phyloP scores from a whole-genome alignment of 139 green algal species.

The Chlamydomonas sphaeroides region DNA sequence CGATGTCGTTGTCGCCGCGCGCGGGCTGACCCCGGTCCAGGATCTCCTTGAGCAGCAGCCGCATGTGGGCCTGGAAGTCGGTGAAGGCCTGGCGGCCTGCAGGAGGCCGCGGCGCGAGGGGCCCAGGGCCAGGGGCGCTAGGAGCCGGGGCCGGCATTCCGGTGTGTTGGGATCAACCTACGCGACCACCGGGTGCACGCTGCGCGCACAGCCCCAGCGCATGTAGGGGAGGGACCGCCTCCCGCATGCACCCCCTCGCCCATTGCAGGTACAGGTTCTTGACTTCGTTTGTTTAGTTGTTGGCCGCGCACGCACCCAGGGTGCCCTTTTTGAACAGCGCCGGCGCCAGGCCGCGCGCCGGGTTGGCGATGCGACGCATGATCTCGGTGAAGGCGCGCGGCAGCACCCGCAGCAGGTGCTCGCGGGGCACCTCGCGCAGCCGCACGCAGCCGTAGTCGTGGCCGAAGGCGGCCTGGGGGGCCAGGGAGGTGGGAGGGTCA shows the following conservation, averaged over 20 bases:
- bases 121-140: too few relatives aligned
- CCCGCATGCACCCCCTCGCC: too few relatives aligned
- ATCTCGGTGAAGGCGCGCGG: slow-evolving; percentile 65
- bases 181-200: too few relatives aligned
- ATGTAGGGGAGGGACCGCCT: too few relatives aligned
- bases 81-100: slow-evolving; percentile 49
- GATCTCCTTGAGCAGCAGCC: slow-evolving; percentile 51
- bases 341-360: slow-evolving; percentile 19
- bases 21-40: slow-evolving; percentile 37
- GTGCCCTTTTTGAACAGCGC: slow-evolving; percentile 44
- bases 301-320: slow-evolving; percentile 47
- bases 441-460: slow-evolving; percentile 56
- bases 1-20: slow-evolving; percentile 52
- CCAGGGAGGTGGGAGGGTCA: neutral
- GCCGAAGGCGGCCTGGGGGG: slow-evolving; percentile 52
- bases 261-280: too few relatives aligned
- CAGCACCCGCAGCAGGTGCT: slow-evolving; percentile 61
- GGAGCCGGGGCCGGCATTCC: too few relatives aligned
- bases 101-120: too few relatives aligned
- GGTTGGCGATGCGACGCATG: slow-evolving; percentile 58
- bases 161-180: too few relatives aligned
- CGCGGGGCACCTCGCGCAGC: slow-evolving; percentile 35
- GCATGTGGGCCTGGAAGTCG: slow-evolving; percentile 64
- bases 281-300: too few relatives aligned
- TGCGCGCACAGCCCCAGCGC: too few relatives aligned